Percentiles rank a stretch among this genome's conserved stretches.
phyloP scores from a whole-genome alignment of 345 rosid genomes.

The Salix arbutifolia region DNA sequence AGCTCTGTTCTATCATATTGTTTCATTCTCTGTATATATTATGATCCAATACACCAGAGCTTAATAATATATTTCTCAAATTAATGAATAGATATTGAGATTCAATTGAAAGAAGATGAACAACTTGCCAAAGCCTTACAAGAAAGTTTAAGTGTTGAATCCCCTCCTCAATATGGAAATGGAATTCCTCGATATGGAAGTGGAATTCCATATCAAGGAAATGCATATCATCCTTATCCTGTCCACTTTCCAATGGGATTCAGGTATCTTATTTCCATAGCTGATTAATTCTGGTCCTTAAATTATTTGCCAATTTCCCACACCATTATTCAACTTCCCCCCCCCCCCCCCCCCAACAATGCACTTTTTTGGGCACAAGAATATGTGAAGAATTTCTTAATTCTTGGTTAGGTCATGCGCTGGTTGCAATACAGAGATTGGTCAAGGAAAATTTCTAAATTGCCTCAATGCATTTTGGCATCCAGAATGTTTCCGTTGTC shows the following conservation, averaged over 20 bases:
- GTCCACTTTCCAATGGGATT: constrained; percentile 54
- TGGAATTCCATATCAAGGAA: constrained; percentile 26
- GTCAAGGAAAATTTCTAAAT: constrained; percentile 32
- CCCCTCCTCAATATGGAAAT: constrained; percentile 46
- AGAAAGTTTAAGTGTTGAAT: constrained; percentile 68
- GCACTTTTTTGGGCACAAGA: not conserved
- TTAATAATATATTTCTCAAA: constrained; percentile 23
- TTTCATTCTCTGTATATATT: not conserved
- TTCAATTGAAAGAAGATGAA: constrained; percentile 78
- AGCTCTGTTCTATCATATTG: not conserved
- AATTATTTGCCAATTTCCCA: not conserved
- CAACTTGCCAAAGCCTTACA: constrained; percentile 86
- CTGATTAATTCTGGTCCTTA: not conserved
- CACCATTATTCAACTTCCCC: not conserved
- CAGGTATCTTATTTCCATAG: constrained; percentile 47
- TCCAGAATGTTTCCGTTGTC: constrained; percentile 34
- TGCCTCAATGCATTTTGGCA: constrained; percentile 36
- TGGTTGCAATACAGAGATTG: constrained; percentile 35
- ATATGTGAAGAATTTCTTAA: not conserved
- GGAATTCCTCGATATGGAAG: constrained; percentile 24
- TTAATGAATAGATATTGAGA: constrained; percentile 41
- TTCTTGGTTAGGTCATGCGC: constrained; percentile 24
- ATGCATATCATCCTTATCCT: constrained; percentile 45
- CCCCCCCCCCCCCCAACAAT: not conserved
- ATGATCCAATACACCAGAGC: constrained; percentile 11